phyloP scores from a whole-genome alignment of 2,329 filamentous ascomycete genomes.

The Teratosphaeria gauchensis region DNA sequence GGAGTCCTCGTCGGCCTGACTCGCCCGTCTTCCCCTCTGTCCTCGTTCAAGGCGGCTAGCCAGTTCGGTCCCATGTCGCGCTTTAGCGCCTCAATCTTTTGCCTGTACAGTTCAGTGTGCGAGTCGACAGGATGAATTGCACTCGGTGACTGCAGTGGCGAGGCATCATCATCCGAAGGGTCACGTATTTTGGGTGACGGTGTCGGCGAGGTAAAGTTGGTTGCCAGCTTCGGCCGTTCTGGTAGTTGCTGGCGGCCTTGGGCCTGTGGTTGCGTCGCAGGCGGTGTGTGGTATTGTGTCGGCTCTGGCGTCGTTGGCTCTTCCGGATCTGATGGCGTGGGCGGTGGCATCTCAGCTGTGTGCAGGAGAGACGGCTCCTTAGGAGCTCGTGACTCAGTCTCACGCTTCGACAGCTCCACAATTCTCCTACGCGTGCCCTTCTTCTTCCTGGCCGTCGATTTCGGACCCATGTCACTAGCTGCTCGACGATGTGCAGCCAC shows the following conservation, averaged over 20 bases:
- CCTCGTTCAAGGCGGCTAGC: constrained; percentile 75
- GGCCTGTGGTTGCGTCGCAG: constrained; percentile 8
- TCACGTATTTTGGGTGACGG: constrained; percentile 19
- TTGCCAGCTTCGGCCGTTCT: constrained; percentile 19
- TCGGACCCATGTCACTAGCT: constrained; percentile 21
- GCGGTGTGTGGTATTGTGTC: constrained; percentile 15
- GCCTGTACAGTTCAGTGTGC: constrained; percentile 50
- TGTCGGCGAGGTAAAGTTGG: constrained; percentile 19
- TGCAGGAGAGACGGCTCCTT: constrained; percentile 15
- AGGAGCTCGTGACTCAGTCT: neutral
- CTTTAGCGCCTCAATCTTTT: constrained; percentile 77
- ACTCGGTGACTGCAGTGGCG: constrained; percentile 15
- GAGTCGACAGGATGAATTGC: constrained; percentile 14
- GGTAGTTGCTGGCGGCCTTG: constrained; percentile 1
- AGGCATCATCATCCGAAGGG: constrained; percentile 22
- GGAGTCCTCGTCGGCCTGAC: constrained; percentile 13
- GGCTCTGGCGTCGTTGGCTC: constrained; percentile 17
- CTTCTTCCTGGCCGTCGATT: constrained; percentile 42
- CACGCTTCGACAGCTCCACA: constrained; percentile 44
- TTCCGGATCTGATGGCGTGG: constrained; percentile 8
- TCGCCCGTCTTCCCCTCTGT: constrained; percentile 40
- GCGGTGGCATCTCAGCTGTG: constrained; percentile 17
- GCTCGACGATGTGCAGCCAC: constrained; percentile 16
- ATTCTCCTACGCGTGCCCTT: constrained; percentile 48
- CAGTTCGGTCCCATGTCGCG: constrained; percentile 81